Evolutionary conservation across 2,329 filamentous ascomycete genomes (phyloP).

Genomic region (Rhinocladiella similis): DNA sequence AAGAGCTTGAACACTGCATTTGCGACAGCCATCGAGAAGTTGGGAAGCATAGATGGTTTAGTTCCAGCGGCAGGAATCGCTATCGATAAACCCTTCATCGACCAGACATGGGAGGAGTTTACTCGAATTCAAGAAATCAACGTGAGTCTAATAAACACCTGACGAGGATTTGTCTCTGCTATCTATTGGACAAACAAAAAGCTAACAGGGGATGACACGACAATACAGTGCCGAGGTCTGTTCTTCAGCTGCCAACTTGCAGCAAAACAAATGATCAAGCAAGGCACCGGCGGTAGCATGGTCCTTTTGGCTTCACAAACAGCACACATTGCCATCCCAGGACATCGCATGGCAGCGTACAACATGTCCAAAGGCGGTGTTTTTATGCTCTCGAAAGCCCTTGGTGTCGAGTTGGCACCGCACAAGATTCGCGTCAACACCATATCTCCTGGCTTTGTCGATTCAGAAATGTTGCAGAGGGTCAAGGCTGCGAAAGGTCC

Average conservation of each 20-base stretch:
- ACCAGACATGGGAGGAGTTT: conserved; percentile 47
- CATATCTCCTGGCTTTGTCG: conserved; percentile 33
- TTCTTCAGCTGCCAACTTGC: conserved; percentile 45
- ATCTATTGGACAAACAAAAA: too few species aligned
- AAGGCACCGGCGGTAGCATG: conserved; percentile 42
- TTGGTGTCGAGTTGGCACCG: conserved; percentile 41
- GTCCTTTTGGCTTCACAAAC: conserved; percentile 38
- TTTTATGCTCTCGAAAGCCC: conserved; percentile 41
- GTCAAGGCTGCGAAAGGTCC: conserved; percentile 60
- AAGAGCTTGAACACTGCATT: conserved; percentile 43
- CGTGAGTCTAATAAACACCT: conserved; percentile 29
- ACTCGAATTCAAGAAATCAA: conserved; percentile 45
- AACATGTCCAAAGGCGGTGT: conserved; percentile 48
- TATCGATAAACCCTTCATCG: conserved; percentile 47
- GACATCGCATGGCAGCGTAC: conserved; percentile 44
- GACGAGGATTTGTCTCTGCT: too few species aligned
- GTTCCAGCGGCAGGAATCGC: conserved; percentile 38
- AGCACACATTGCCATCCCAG: conserved; percentile 39
- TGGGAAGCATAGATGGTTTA: conserved; percentile 43
- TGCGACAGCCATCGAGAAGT: conserved; percentile 40
- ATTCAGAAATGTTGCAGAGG: conserved; percentile 37
- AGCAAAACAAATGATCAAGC: conserved; percentile 43
- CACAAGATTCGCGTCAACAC: conserved; percentile 34
- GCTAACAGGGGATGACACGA: too few species aligned
- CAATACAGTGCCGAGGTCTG: too few species aligned